phyloP scores from a whole-genome alignment of 2,329 filamentous ascomycete species.

The Pseudogymnoascus sp. region DNA sequence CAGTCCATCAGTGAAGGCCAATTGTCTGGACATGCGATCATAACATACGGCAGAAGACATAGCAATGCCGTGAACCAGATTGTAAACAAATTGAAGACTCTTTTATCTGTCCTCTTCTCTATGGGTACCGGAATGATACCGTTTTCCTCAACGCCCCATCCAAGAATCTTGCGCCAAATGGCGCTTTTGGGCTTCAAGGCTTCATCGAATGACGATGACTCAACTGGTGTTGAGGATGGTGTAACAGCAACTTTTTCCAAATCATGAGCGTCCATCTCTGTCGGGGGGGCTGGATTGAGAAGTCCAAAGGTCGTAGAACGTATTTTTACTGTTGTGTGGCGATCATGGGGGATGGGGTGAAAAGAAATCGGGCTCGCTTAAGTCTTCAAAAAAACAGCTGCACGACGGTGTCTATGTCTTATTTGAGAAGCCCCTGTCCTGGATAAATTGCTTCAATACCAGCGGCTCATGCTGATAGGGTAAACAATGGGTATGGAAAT shows the following conservation, averaged over 20 bases:
- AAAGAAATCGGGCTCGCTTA: not conserved
- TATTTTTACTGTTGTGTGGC: not conserved
- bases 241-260: not conserved
- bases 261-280: not conserved
- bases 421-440: not conserved
- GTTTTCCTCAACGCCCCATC: conserved; percentile 42
- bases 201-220: not conserved
- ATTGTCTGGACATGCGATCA: not conserved
- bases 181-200: not conserved
- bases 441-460: not conserved
- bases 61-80: conserved; percentile 53
- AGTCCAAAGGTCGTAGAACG: not conserved
- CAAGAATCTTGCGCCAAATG: conserved; percentile 13
- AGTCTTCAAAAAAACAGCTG: not conserved
- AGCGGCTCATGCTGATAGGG: not conserved
- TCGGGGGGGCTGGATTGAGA: not conserved
- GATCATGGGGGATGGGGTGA: not conserved
- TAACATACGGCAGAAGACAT: conserved; percentile 46
- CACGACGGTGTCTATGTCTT: not conserved
- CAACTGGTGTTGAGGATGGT: not conserved
- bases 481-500: not conserved
- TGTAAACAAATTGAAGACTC: conserved; percentile 51
- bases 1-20: not conserved
- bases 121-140: conserved; percentile 50
- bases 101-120: conserved; percentile 45